A percentile compares a stretch with the other conserved stretches of the same genome.
These are phyloP conservation scores for Rosa lucieae DNA, from an alignment of 306 rosid species.

Conservation along the genomic window DNA sequence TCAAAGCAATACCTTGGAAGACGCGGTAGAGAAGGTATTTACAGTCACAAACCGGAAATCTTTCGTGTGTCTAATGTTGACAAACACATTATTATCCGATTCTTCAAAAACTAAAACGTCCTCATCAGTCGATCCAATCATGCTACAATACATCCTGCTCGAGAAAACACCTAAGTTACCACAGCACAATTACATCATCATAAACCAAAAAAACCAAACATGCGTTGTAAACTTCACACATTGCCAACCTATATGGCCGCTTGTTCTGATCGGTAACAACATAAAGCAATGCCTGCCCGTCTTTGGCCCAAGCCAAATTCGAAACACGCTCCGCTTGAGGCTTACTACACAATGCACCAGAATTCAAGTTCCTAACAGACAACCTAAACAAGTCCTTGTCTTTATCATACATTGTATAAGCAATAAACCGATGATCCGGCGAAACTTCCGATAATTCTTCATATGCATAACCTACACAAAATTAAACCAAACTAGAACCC, in stretches of 20 bases:
- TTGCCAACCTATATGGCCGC: conserved; percentile 70
- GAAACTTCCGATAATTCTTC: conserved; percentile 91
- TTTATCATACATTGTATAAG: conserved; percentile 92
- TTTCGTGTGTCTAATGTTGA: conserved; percentile 69
- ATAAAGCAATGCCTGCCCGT: conserved; percentile 82
- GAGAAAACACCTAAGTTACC: conserved; percentile 1
- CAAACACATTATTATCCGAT: conserved; percentile 56
- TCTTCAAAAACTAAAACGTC: conserved; percentile 82
- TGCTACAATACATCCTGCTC: conserved; percentile 71
- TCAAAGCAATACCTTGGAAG: conserved; percentile 69
- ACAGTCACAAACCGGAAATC: conserved; percentile 82
- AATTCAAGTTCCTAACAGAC: conserved; percentile 87
- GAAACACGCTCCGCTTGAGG: conserved; percentile 85
- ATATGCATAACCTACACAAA: conserved; percentile 74
- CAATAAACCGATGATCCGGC: conserved; percentile 80
- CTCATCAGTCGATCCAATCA: conserved; percentile 88
- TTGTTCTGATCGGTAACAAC: conserved; percentile 78
- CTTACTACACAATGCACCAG: conserved; percentile 84
- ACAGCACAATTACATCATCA: background rate
- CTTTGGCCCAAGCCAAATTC: conserved; percentile 86
- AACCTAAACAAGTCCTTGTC: conserved; percentile 71
- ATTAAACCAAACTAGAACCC: background rate
- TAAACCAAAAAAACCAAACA: background rate
- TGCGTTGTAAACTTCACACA: conserved; percentile 1
- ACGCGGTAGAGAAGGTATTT: conserved; percentile 53